Base-by-base conservation (phyloP, 2,329 filamentous ascomycete species). In the Pestalotiopsis sp. region DNA sequence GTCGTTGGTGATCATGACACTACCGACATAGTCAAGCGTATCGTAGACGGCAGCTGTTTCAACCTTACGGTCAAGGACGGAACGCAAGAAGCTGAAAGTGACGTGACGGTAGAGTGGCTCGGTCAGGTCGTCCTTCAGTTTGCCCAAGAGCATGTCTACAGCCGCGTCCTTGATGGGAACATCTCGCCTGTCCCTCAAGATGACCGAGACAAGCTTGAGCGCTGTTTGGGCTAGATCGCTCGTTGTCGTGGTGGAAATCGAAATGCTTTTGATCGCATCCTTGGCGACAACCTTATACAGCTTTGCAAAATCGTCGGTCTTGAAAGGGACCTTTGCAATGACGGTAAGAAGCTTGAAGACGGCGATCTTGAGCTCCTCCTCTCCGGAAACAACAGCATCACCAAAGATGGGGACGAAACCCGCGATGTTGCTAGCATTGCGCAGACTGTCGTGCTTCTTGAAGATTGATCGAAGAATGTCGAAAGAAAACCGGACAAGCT, bases 1-100 rank as follows among this genome's bases (percentile, higher is more conserved):
- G 71, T 97, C 93, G 77, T 98, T 98, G 59, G 93, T 97, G 68
- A 99, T 92, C 95, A 98, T 98, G 78, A 98, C 92, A 3, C 89
- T 91, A 61, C 94, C 93, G 38, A 97, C 91, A 75, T 94, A 91
- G 78, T 99, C 96, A 71, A 98, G 88, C 9, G 92, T 91, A 76
- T 98, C 95, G 77, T 99, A 99, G 38, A 99, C 91, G 57, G 92
- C 88, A 0, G 95, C 91, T 7, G 97, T 94, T 75, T 97, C 88
- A 58, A 98, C 86, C 77, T 92, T 95, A 20, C 95, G 90, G 66
- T 93, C 92, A 77, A 99, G 88, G 31, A 98, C 90, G 0, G 94
- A 92, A 57, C 95, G 92, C 69, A 99, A 82, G 80, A 99, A 98
- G 76, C 93, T 97, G 83, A 99, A 99, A 0, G 94, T 96, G 57